Base-by-base conservation (phyloP, 176 grass and related monocot genomes). In the Saccharum spontaneum region DNA sequence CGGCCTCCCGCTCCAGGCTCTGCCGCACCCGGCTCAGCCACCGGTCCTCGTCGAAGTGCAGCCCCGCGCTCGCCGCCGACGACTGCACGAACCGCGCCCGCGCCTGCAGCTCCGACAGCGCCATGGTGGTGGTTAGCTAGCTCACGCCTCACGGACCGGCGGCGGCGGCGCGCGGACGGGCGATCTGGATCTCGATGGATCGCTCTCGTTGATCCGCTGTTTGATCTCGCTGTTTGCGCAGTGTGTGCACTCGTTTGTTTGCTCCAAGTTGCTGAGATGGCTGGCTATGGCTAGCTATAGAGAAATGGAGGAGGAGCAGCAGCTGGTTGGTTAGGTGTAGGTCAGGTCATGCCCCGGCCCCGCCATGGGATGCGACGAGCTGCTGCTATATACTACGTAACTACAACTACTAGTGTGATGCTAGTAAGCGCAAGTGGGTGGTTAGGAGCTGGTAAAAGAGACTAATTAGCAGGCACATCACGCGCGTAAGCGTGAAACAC, bases 11-110 rank as follows among this genome's bases (percentile, higher is more conserved):
- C 81, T 90, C 88, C 37, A 97, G 85, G n/a, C 67, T 84, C 62
- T 74, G 83, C 14, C 92, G 89, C 72, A 97, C 89, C 26, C 86
- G 86, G 72, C 75, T 87, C 67, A 97, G 79, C 90, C 92, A 97
- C 86, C 83, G 82, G 78, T 65, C 75, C 78, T 97, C 91, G 77
- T 93, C 91, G 46, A 90, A 86, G 3, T 48, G 33, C 57, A 82
- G 36, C 17, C 79, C 63, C 43, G 71, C 67, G 54, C 82, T 69
- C 67, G n/a, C 38, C 41, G 89, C 67, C 23, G 81, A 57, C 55
- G 46, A 54, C 6, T 80, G 80, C 41, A 87, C 86, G 79, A 82
- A 87, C 79, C 63, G 13, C 38, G 63, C 86, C 8, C 74, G 79
- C 79, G 50, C 79, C 86, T 87, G 71, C 8, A 87, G 79, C 86